Evolutionary conservation across 106 monocot genomes (phyloP), one percentile per base, ranked within the genome.

Genomic region (Allium fistulosum): DNA sequence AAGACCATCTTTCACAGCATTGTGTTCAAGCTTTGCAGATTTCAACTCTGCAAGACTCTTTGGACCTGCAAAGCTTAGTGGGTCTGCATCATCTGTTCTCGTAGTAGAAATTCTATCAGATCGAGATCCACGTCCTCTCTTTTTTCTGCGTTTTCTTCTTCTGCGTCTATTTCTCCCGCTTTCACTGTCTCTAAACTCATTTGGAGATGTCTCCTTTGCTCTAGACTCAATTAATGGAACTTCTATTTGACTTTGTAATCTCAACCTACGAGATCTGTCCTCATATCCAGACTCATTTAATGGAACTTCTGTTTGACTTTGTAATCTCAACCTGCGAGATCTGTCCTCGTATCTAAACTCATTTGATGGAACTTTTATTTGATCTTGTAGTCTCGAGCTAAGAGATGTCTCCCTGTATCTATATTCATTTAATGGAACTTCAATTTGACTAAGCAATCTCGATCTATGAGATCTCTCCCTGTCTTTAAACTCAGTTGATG

Each of bases 1-100:
- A 13, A 67, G 78, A 37, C 65, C 62, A 28, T 58, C 65, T 28
- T 46, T 80, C 26, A 59, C 80, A 17, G 53, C 55, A 62, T 9
- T 26, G 37, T 5, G 5, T 37, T 37, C 37, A 37, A 37, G 37
- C 14, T 85, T 94, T 26, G 60, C 57, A 65, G 77, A 80, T 78
- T 82, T 95, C 61, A 95, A 64, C 78, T 95, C 87, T 64, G 87
- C 77, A 71, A 90, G 81, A 62, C 85, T 87, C 75, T 87, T 94
- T 55, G 94, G 94, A 52, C 83, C 90, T 62, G 85, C 74, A 82
- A 94, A 87, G 26, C 80, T 68, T 51, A 78, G 11, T 12, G 70
- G 66, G 53, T 74, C 72, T 27, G 10, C 71, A 53, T 78, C 80
- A 65, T 87, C 82, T 70, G 78, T 62, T 77, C 71, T 70, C 49